Conservation (phyloP, 306 rosid species). For the Oemleria cerasiformis region DNA sequence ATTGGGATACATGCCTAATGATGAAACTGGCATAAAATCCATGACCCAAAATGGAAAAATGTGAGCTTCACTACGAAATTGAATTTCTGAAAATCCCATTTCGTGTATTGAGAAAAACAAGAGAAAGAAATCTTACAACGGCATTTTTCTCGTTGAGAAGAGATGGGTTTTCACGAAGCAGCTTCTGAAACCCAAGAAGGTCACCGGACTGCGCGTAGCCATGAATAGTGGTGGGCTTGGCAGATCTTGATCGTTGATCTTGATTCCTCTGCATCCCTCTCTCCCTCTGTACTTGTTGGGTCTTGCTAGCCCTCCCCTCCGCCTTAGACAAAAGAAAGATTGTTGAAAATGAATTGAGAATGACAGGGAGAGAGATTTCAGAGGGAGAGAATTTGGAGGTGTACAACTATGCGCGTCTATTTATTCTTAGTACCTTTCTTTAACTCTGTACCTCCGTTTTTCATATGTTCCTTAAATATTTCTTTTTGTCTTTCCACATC, state of each 20-base stretch:
- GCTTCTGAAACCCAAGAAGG: constrained; percentile 59
- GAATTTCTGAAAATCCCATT: constrained; percentile 10
- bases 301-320: not conserved
- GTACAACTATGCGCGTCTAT: not conserved
- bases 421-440: not conserved
- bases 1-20: not conserved
- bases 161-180: constrained; percentile 71
- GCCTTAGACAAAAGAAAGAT: not conserved
- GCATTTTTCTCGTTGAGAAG: constrained; percentile 79
- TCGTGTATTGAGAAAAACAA: not conserved
- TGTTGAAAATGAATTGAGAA: constrained; percentile 6
- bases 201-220: constrained; percentile 71
- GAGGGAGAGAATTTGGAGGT: constrained; percentile 4
- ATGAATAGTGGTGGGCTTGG: constrained; percentile 77
- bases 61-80: not conserved
- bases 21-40: not conserved
- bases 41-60: constrained; percentile 6
- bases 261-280: constrained; percentile 55
- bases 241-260: constrained; percentile 63
- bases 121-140: constrained; percentile 55
- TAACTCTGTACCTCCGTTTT: not conserved
- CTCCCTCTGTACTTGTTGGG: not conserved
- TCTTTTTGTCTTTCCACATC: too few species aligned
- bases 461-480: not conserved
- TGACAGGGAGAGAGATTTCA: constrained; percentile 3